Conservation (phyloP, 192 early-diverging fungal genomes). For the Allomyces macrogynus region DNA sequence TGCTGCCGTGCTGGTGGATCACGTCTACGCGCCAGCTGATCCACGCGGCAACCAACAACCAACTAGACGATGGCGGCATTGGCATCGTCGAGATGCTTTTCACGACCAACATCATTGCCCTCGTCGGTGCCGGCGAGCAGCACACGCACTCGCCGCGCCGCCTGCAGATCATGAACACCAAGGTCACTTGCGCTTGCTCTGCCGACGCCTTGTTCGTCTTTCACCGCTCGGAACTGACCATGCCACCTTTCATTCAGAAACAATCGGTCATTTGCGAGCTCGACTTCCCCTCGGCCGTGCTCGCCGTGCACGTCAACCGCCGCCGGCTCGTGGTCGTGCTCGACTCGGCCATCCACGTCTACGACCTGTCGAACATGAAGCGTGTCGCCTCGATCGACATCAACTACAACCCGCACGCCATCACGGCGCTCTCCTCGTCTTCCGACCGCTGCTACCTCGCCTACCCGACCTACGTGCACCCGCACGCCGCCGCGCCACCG, state of each 20-base stretch:
- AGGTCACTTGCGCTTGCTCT: conserved; percentile 28
- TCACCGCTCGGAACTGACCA: neutral
- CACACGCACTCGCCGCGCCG: conserved; percentile 66
- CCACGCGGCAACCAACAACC: conserved; percentile 2
- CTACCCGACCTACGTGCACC: conserved; percentile 45
- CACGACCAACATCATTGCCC: conserved; percentile 83
- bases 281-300: conserved; percentile 74
- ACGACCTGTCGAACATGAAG: conserved; percentile 98
- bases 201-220: neutral
- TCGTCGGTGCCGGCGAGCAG: conserved; percentile 85
- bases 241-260: conserved; percentile 22
- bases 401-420: conserved; percentile 67
- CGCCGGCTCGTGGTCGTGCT: conserved; percentile 80
- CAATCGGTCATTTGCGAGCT: conserved; percentile 96
- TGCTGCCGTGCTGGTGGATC: neutral
- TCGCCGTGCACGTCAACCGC: conserved; percentile 90
- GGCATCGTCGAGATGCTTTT: conserved; percentile 96
- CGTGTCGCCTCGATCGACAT: conserved; percentile 89
- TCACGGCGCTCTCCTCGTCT: conserved; percentile 78
- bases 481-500: neutral
- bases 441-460: conserved; percentile 88
- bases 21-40: neutral
- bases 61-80: conserved; percentile 61
- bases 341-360: conserved; percentile 89
- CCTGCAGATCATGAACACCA: conserved; percentile 91